Conservation (phyloP, 768 basidiomycete species). For the Agrocybe chaxingu region DNA sequence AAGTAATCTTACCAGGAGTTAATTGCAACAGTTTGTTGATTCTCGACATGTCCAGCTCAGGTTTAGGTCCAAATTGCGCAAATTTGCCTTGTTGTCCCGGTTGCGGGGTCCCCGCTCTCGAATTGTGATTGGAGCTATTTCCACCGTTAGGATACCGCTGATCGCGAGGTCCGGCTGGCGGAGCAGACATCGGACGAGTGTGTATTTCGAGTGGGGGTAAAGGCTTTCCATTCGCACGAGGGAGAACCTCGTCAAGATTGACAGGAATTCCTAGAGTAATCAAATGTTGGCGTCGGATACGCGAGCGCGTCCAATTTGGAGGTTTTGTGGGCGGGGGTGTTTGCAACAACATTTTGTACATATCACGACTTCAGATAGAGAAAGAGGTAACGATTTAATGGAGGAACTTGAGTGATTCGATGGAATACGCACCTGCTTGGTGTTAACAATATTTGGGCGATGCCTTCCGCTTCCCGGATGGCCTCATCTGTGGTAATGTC, state of each 20-base stretch:
- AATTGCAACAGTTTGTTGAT: constrained; percentile 66
- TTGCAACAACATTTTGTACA: constrained; percentile 71
- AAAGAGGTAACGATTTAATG: constrained; percentile 3
- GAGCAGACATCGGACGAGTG: constrained; percentile 79
- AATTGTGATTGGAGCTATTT: constrained; percentile 35
- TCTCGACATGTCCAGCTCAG: constrained; percentile 64
- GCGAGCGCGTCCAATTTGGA: constrained; percentile 93
- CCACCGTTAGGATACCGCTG: constrained; percentile 28
- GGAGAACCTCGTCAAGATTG: constrained; percentile 89
- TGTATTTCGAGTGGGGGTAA: constrained; percentile 81
- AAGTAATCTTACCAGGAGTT: background rate
- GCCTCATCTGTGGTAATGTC: constrained; percentile 62
- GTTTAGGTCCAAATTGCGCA: constrained; percentile 68
- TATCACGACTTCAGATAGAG: constrained; percentile 57
- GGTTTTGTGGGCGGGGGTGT: constrained; percentile 74
- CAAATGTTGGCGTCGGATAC: constrained; percentile 86
- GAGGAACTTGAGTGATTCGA: constrained; percentile 8
- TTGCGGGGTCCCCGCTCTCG: constrained; percentile 53
- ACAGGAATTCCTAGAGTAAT: constrained; percentile 92
- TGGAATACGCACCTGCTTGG: constrained; percentile 59
- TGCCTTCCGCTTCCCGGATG: constrained; percentile 78
- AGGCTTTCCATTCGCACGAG: constrained; percentile 57
- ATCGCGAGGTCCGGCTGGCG: constrained; percentile 55
- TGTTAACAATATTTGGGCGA: constrained; percentile 73
- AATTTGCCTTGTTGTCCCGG: constrained; percentile 31